phyloP scores from a whole-genome alignment of 139 green algal genomes.

The Pleodorina starrii region DNA sequence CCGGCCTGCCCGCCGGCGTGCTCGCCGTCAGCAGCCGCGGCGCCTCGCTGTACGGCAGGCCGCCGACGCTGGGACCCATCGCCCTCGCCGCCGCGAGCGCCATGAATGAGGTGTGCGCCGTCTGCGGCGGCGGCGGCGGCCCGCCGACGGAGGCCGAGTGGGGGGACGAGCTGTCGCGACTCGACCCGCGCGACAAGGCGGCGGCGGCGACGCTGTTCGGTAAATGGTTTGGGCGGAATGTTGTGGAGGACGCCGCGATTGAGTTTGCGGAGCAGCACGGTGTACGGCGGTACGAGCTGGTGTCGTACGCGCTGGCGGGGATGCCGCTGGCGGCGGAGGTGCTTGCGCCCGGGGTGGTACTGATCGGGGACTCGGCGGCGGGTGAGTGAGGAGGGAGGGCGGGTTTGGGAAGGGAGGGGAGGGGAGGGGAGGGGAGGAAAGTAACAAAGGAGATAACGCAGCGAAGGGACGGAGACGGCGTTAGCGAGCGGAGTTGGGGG shows the following conservation, averaged over 20 bases:
- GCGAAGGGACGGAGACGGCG: no score
- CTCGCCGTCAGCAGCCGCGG: constrained; percentile 8
- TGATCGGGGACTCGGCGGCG: constrained; percentile 24
- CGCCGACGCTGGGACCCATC: not conserved
- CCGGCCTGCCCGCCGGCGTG: not conserved
- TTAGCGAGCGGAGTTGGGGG: no score
- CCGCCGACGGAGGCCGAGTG: no score
- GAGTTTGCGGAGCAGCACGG: not conserved
- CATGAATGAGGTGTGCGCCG: not conserved
- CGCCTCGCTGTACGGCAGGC: not conserved
- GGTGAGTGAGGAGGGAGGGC: constrained; percentile 30
- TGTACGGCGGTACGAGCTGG: constrained; percentile 20
- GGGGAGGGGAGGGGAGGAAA: no score
- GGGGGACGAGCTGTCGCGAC: not conserved
- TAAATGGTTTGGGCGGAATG: not conserved
- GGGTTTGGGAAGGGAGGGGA: no score
- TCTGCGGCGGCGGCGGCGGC: no score
- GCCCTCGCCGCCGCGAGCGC: not conserved
- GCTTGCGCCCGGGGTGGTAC: constrained; percentile 2
- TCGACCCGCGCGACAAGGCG: not conserved
- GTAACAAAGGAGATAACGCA: no score
- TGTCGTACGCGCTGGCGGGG: constrained; percentile 22
- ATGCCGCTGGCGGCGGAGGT: constrained; percentile 5
- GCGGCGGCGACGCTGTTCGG: not conserved
- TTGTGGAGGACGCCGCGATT: not conserved